phyloP scores from a whole-genome alignment of 2,329 filamentous ascomycete genomes.

The Metarhizium sp. region DNA sequence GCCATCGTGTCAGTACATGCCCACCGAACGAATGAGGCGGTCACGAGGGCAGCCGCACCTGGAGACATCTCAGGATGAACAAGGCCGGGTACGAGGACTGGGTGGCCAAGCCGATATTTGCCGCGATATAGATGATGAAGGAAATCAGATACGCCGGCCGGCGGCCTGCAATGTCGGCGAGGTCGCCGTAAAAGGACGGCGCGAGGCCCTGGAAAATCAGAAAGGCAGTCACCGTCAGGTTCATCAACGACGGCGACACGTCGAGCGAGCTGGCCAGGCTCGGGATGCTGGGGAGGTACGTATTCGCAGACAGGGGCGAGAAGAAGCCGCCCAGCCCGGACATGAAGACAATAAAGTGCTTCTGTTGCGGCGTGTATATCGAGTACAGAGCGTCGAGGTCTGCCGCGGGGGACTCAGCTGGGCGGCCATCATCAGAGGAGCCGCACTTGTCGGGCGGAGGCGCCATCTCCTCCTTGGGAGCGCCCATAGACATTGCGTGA shows the following conservation, averaged over 20 bases:
- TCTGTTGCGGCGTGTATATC: constrained; percentile 4
- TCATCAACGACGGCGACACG: constrained; percentile 23
- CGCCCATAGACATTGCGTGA: too few species aligned
- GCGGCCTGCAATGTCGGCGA: constrained; percentile 39
- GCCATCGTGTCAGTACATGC: neutral
- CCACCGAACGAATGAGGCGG: too few species aligned
- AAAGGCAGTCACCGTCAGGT: constrained; percentile 31
- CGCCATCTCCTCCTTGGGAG: too few species aligned
- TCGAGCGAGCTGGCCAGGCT: constrained; percentile 27
- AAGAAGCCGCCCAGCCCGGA: constrained; percentile 6
- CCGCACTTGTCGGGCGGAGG: too few species aligned
- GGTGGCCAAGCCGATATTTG: constrained; percentile 35
- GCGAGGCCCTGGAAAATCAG: constrained; percentile 43
- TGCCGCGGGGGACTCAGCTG: neutral
- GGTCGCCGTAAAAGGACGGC: constrained; percentile 38
- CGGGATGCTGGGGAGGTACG: constrained; percentile 36
- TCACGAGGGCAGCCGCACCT: constrained; percentile 13
- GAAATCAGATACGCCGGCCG: constrained; percentile 37
- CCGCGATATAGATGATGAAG: constrained; percentile 34
- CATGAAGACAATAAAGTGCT: constrained; percentile 5
- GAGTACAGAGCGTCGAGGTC: neutral
- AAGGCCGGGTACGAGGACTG: constrained; percentile 33
- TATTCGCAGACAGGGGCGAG: constrained; percentile 12
- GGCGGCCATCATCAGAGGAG: too few species aligned
- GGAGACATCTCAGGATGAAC: constrained; percentile 37